Base-by-base conservation (phyloP, 129 eudicot genomes). In the Saposhnikovia divaricata region DNA sequence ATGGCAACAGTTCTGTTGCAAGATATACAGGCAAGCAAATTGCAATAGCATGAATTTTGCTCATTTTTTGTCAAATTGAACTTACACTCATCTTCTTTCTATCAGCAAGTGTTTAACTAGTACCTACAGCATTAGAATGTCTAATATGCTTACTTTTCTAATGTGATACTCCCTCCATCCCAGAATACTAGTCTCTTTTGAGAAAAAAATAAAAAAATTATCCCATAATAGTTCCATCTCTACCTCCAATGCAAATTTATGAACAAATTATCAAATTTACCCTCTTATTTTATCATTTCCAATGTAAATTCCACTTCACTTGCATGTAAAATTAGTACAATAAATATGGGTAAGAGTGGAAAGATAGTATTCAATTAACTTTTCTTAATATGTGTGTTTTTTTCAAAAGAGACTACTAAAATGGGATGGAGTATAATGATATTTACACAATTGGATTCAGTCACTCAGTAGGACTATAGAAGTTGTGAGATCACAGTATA, bases 1-100 rank as follows among this genome's bases (percentile, higher is more conserved):
- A 76, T 78, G 88, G 88, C n/a, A 84, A 87, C 82, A 81, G 86
- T 69, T 84, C 87, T 6, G 23, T 77, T 50, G 79, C 78, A 73
- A 72, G 82, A 79, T 82, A 77, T 77, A 46, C 85, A 71, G 87
- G 90, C 82, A 74, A 50, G 81, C 68, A 23, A n/a, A 61, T 61
- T 3, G 69, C 34, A 61, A 8, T 28, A 61, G 34, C 28, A 61
- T 61, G 15, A 61, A n/a, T 61, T 0, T 61, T 21, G 34, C 68
- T 61, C 66, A 2, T 6, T 59, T 61, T 21, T 57, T 61, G 34
- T 3, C 2, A 10, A n/a, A 61, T n/a, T n/a, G 13, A 59, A 59
- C 28, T 59, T 13, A 23, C 18, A 57, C 27, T 51, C 2, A 59
- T 59, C 3, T 31, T 2, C 66, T 23, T 23, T 59, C 31, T 9